Evolutionary conservation across 345 rosid genomes (phyloP).

Genomic region (Heritiera littoralis): DNA sequence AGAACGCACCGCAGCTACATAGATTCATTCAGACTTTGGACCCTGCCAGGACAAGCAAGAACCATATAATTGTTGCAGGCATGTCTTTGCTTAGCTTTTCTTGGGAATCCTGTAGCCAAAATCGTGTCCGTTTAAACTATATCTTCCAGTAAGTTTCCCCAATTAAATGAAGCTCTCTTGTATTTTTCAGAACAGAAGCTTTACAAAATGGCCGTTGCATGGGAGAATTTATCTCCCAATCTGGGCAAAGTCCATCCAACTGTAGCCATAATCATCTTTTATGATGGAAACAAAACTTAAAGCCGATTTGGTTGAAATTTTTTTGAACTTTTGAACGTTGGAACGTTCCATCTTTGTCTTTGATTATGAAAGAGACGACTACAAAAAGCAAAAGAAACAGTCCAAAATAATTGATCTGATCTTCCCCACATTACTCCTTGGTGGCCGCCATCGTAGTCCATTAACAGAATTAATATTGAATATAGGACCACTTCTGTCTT

Average conservation of each 20-base stretch:
- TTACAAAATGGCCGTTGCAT: not conserved
- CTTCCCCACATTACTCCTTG: not conserved
- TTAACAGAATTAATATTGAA: not conserved
- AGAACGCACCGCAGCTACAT: no score
- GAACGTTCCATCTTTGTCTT: not conserved
- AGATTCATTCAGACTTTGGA: no score
- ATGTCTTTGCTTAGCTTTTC: not conserved
- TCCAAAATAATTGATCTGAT: conserved; percentile 16
- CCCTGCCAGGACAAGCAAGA: no score
- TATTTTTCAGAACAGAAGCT: not conserved
- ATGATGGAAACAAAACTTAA: not conserved
- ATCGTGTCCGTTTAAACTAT: not conserved
- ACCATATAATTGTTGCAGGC: not conserved
- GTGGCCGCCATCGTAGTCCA: not conserved
- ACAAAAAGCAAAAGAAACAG: not conserved
- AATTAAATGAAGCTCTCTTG: not conserved
- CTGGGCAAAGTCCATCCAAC: not conserved
- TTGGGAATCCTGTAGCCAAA: not conserved
- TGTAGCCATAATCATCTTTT: not conserved
- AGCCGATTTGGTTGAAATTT: not conserved
- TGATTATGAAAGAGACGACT: conserved; percentile 9
- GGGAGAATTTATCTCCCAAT: not conserved
- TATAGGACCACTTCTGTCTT: conserved; percentile 24
- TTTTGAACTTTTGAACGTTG: conserved; percentile 15
- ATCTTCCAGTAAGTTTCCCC: not conserved